These are phyloP conservation scores for Hygrophorus russula DNA, from an alignment of 768 basidiomycete genomes.

Conservation along the genomic window DNA sequence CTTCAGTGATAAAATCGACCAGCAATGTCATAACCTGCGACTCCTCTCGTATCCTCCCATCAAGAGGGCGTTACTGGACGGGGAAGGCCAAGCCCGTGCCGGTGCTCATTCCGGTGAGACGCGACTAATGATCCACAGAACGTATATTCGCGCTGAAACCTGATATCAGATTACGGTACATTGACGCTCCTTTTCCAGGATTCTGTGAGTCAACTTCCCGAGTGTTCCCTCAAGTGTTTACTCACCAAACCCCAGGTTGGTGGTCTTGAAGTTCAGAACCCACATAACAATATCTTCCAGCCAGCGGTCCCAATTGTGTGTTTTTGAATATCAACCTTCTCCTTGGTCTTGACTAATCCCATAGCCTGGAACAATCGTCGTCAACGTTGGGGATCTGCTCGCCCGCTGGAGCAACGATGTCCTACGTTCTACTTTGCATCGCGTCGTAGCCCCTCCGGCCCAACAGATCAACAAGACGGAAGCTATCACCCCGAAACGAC, in stretches of 20 bases:
- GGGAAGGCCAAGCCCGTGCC: conserved; percentile 67
- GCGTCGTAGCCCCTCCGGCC: conserved; percentile 65
- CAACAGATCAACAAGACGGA: conserved; percentile 36
- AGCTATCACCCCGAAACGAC: conserved; percentile 50
- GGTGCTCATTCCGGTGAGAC: conserved; percentile 65
- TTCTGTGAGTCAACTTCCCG: conserved; percentile 24
- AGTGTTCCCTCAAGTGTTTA: background rate
- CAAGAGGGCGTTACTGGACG: conserved; percentile 39
- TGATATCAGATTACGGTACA: conserved; percentile 61
- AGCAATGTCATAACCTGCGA: conserved; percentile 73
- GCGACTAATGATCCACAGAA: background rate
- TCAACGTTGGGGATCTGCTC: conserved; percentile 75
- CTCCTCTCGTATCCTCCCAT: conserved; percentile 78
- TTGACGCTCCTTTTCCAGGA: conserved; percentile 78
- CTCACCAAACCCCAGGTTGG: conserved; percentile 38
- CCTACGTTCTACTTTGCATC: conserved; percentile 70
- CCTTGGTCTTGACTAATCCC: background rate
- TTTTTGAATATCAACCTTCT: conserved; percentile 6
- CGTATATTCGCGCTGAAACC: background rate
- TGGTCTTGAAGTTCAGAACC: conserved; percentile 74
- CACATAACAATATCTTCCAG: conserved; percentile 59
- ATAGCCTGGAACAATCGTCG: conserved; percentile 71
- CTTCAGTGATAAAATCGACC: conserved; percentile 66
- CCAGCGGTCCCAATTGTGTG: conserved; percentile 70
- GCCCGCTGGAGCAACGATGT: conserved; percentile 79